A percentile compares a stretch with the other conserved stretches of the same genome.
Conservation (phyloP, 768 basidiomycete species). For the Kwoniella sp. region DNA sequence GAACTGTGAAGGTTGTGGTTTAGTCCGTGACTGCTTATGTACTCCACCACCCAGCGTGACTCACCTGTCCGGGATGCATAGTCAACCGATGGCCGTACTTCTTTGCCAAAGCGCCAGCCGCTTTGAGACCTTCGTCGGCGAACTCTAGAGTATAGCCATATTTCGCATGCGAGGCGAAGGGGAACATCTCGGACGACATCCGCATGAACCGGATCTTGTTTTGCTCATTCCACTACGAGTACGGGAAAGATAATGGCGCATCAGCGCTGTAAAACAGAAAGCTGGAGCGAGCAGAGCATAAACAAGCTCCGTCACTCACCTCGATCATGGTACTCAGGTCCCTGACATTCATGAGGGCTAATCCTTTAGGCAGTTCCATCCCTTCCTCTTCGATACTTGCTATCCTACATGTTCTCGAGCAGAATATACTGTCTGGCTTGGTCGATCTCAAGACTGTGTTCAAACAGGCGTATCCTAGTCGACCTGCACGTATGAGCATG, state of each 20-base stretch:
- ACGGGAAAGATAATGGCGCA: conserved; percentile 7
- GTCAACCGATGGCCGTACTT: conserved; percentile 78
- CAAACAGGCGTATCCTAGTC: conserved; percentile 60
- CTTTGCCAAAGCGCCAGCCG: conserved; percentile 69
- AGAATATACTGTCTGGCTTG: conserved; percentile 75
- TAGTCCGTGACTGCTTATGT: not conserved
- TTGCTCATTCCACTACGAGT: conserved; percentile 74
- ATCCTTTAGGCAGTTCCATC: conserved; percentile 75
- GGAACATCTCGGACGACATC: conserved; percentile 89
- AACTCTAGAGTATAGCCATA: conserved; percentile 83
- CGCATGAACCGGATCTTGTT: conserved; percentile 88
- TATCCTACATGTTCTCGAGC: conserved; percentile 64
- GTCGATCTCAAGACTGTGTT: conserved; percentile 70
- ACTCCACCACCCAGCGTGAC: conserved; percentile 40
- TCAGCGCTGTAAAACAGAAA: not conserved
- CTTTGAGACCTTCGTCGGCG: conserved; percentile 64
- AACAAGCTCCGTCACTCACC: conserved; percentile 37
- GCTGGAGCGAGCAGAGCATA: no score
- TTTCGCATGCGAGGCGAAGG: conserved; percentile 73
- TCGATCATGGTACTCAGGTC: conserved; percentile 75
- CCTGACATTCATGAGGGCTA: conserved; percentile 73
- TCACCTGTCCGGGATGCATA: conserved; percentile 82
- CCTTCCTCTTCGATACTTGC: conserved; percentile 79
- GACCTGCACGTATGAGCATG: conserved; percentile 57
- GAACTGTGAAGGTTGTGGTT: conserved; percentile 47